Evolutionary conservation across 441 rosid genomes (phyloP).

Genomic region (Bruguiera hainesii): DNA sequence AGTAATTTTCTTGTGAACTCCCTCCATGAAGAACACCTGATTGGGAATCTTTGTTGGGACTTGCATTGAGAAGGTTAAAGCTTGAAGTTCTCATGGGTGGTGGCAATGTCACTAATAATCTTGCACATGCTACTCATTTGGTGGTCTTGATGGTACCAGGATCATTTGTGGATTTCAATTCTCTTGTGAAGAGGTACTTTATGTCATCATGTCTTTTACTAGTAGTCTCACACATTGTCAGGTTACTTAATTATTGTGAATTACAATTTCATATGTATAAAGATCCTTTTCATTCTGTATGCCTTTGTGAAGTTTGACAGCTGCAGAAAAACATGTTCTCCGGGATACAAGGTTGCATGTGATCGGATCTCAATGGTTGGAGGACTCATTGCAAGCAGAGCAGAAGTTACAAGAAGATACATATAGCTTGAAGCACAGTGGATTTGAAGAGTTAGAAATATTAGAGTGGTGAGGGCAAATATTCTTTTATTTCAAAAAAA

Average conservation of each 20-base stretch:
- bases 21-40: slow-evolving; percentile 47
- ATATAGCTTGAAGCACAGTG: slow-evolving; percentile 54
- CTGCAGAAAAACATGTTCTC: slow-evolving; percentile 43
- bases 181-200: slow-evolving; percentile 48
- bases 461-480: slow-evolving; percentile 48
- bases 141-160: slow-evolving; percentile 57
- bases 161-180: slow-evolving; percentile 41
- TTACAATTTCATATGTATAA: not conserved
- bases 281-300: not conserved
- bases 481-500: slow-evolving; percentile 5
- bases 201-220: slow-evolving; percentile 7
- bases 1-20: slow-evolving; percentile 14
- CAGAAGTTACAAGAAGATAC: slow-evolving; percentile 55
- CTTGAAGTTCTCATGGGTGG: slow-evolving; percentile 75
- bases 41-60: slow-evolving; percentile 49
- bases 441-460: slow-evolving; percentile 36
- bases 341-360: slow-evolving; percentile 50
- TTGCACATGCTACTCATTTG: slow-evolving; percentile 68
- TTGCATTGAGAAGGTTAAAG: slow-evolving; percentile 64
- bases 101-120: slow-evolving; percentile 64
- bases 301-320: slow-evolving; percentile 40
- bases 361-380: slow-evolving; percentile 74
- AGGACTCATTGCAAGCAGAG: slow-evolving; percentile 57
- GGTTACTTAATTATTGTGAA: not conserved
- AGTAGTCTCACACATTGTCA: not conserved